Base-by-base conservation (phyloP, 352 stramenopile species). In the Globisporangium alternatum region DNA sequence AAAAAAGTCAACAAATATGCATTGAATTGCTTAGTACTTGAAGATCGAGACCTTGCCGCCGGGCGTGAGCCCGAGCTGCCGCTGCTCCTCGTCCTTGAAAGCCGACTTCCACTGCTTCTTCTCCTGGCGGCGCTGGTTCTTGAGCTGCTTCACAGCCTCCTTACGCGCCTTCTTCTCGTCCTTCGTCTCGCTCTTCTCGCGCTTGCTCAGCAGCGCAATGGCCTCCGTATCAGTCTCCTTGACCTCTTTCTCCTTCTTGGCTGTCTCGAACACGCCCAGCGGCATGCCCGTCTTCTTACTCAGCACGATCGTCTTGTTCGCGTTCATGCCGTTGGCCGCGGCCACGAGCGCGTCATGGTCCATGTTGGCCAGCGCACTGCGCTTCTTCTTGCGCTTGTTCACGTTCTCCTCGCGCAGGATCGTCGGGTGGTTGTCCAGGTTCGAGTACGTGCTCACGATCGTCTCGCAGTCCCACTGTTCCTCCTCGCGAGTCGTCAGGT, bases 401-500 rank as follows among this genome's bases (percentile, higher is more conserved):
- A 74, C 61, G 5, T 57, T 63, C 55, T 89, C 76, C 58, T 95
- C 85, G 44, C 79, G 78, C 60, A 99, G 87, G 8, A 98, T 68
- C 9, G 89, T 97, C 28, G 97, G 97, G 76, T 99, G 98, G 81
- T 99, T 99, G 75, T 99, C 97, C 67, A 98, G 62, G 70, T 98
- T 99, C 35, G 94, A 98, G 80, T 99, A 99, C 44, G 97, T 99
- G 62, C 95, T 98, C 58, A 99, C 80, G 59, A 99, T 98, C 49
- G 93, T 98, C 74, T 99, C 96, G 66, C 91, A 98, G 78, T 99
- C 97, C 97, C 97, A 99, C 65, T 84, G 62, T 66, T 93, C 86
- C 37, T 78, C 67, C 37, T 85, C 80, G 39, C 84, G 79, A 10
- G 74, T 63, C 52, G 71, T 74, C 66, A 95, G 64, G 60, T 95